A percentile compares a stretch with the other conserved stretches of the same genome.
phyloP scores from a whole-genome alignment of 768 basidiomycete species.

The Tricholoma saponaceum region DNA sequence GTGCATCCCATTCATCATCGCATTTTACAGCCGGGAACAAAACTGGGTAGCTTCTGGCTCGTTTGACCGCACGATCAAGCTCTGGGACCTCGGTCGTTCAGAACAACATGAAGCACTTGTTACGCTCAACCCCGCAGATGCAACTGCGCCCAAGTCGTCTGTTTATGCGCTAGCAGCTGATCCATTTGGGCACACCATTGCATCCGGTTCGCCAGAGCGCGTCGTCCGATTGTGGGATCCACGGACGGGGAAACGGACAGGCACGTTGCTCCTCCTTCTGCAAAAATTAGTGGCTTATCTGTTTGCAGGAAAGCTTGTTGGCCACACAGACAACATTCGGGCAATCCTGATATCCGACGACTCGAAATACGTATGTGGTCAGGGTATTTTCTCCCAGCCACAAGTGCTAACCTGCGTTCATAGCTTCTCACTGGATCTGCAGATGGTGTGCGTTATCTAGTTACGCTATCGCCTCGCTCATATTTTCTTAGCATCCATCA shows the following conservation, averaged over 20 bases:
- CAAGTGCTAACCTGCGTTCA: conserved; percentile 6
- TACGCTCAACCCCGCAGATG: conserved; percentile 66
- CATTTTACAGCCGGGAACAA: conserved; percentile 56
- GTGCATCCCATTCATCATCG: conserved; percentile 8
- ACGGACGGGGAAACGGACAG: conserved; percentile 71
- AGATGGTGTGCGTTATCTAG: conserved; percentile 41
- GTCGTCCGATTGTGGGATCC: conserved; percentile 95
- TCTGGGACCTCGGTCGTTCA: conserved; percentile 78
- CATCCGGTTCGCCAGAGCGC: conserved; percentile 88
- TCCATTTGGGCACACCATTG: conserved; percentile 75
- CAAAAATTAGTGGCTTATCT: not conserved
- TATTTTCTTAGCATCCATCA: conserved; percentile 58
- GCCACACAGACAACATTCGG: conserved; percentile 96
- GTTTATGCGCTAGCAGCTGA: conserved; percentile 80
- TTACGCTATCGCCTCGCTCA: conserved; percentile 20
- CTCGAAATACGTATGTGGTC: conserved; percentile 72
- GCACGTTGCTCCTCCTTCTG: conserved; percentile 13
- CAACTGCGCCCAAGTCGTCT: conserved; percentile 61
- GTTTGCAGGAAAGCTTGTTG: conserved; percentile 71
- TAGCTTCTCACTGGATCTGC: conserved; percentile 84
- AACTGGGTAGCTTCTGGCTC: conserved; percentile 92
- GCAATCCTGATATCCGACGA: conserved; percentile 88
- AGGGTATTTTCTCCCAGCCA: not conserved
- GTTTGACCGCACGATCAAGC: conserved; percentile 89
- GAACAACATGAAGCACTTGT: conserved; percentile 44